Evolutionary conservation across 352 stramenopile genomes (phyloP).

Genomic region (Phytophthora pseudosyringae): DNA sequence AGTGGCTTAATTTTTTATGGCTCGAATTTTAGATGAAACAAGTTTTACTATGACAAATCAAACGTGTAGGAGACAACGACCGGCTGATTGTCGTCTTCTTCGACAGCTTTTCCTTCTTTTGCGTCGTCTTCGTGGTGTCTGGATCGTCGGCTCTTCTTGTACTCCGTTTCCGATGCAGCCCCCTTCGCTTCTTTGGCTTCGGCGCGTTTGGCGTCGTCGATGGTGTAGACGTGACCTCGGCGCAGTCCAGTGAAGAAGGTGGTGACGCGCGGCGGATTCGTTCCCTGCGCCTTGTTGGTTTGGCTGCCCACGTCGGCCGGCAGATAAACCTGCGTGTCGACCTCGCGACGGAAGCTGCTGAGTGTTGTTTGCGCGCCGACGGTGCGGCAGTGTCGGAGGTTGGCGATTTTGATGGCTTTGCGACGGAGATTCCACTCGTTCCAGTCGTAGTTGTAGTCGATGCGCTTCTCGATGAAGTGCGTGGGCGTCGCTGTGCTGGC

Average conservation of each 20-base stretch:
- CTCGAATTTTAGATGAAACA: constrained; percentile 43
- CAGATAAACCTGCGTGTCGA: constrained; percentile 90
- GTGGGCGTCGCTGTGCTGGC: constrained; percentile 89
- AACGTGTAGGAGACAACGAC: constrained; percentile 78
- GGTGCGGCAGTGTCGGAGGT: constrained; percentile 91
- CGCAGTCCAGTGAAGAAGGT: constrained; percentile 83
- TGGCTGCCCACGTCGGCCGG: constrained; percentile 71
- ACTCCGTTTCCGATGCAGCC: constrained; percentile 23
- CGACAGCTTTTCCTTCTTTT: constrained; percentile 35
- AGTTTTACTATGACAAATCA: constrained; percentile 58
- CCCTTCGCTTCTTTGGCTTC: constrained; percentile 31
- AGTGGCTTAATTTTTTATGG: constrained; percentile 41
- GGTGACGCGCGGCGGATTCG: constrained; percentile 80
- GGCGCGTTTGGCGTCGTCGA: constrained; percentile 40
- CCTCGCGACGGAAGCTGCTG: constrained; percentile 90
- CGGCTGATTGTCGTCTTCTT: constrained; percentile 43
- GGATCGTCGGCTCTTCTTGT: constrained; percentile 30
- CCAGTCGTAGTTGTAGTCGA: constrained; percentile 94
- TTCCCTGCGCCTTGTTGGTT: constrained; percentile 80
- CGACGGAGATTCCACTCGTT: constrained; percentile 95
- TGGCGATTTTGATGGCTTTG: constrained; percentile 91
- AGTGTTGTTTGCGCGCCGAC: constrained; percentile 88
- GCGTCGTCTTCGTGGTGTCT: constrained; percentile 38
- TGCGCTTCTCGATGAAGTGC: constrained; percentile 93
- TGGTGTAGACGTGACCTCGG: constrained; percentile 42